These are phyloP conservation scores for Escallonia rubra DNA, from an alignment of 129 eudicot species.

Conservation along the genomic window DNA sequence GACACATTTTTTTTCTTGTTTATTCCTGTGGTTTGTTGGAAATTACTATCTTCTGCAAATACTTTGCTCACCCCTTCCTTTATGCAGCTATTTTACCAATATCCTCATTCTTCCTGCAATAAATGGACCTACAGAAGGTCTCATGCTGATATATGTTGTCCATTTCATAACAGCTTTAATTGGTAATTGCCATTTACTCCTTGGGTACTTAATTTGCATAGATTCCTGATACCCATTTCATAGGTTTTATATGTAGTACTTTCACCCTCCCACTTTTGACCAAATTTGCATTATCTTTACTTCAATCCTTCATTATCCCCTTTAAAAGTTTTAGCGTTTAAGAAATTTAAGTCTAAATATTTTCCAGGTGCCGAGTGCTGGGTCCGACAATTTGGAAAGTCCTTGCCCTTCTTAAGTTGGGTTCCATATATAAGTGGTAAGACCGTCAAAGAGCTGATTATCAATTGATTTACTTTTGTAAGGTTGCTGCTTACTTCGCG, in stretches of 20 bases:
- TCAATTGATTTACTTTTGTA: too few relatives aligned
- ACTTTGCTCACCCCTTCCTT: not conserved
- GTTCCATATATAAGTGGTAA: slow-evolving; percentile 77
- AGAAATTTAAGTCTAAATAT: slow-evolving; percentile 1
- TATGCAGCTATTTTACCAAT: slow-evolving; percentile 86
- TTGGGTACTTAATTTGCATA: slow-evolving; percentile 13
- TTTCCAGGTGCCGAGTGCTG: slow-evolving; percentile 94
- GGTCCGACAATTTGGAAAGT: slow-evolving; percentile 78
- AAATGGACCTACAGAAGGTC: slow-evolving; percentile 98
- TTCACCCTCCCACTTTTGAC: too few relatives aligned
- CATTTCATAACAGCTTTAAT: slow-evolving; percentile 83
- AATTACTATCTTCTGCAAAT: too few relatives aligned
- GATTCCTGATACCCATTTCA: slow-evolving; percentile 83
- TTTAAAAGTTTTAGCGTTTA: not conserved
- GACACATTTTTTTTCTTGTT: too few relatives aligned
- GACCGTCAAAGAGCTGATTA: not conserved
- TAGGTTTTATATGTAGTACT: slow-evolving; percentile 5
- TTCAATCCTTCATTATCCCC: not conserved
- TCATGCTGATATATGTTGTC: slow-evolving; percentile 68
- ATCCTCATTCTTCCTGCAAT: slow-evolving; percentile 81
- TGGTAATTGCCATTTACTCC: slow-evolving; percentile 41
- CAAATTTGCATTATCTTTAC: not conserved
- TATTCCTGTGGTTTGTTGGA: too few relatives aligned
- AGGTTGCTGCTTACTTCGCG: too few relatives aligned
- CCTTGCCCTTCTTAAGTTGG: slow-evolving; percentile 81